Evolutionary conservation across 495 filamentous ascomycete genomes (phyloP).

Genomic region (Lophiotrema nucula): DNA sequence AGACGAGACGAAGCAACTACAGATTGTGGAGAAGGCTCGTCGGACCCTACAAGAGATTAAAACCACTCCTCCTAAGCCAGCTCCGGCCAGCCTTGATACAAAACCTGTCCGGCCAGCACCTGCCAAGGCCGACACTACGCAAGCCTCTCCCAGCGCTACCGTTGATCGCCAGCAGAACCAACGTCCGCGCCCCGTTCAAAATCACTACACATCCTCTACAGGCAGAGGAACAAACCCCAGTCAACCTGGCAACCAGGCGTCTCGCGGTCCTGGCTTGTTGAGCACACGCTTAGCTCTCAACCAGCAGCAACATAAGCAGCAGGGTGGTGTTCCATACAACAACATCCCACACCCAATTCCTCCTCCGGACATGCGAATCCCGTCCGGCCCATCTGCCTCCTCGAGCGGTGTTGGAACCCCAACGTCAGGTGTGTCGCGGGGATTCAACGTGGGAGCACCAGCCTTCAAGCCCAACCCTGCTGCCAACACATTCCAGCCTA

Average conservation of each 20-base stretch:
- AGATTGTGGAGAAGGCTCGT: slow-evolving; percentile 80
- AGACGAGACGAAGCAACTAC: slow-evolving; percentile 84
- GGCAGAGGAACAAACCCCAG: slow-evolving; percentile 38
- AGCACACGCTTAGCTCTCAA: slow-evolving; percentile 56
- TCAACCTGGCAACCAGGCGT: slow-evolving; percentile 44
- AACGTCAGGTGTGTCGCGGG: slow-evolving; percentile 54
- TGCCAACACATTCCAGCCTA: slow-evolving; percentile 75
- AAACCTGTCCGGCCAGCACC: slow-evolving; percentile 29
- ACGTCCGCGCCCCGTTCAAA: slow-evolving; percentile 42
- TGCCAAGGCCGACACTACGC: slow-evolving; percentile 24
- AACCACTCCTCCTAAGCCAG: slow-evolving; percentile 51
- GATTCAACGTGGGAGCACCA: slow-evolving; percentile 77
- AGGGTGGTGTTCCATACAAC: slow-evolving; percentile 19
- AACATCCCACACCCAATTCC: slow-evolving; percentile 55
- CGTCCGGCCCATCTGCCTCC: slow-evolving; percentile 50
- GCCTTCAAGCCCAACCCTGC: slow-evolving; percentile 83
- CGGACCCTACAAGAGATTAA: slow-evolving; percentile 48
- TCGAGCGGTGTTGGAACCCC: slow-evolving; percentile 47
- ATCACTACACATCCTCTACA: slow-evolving; percentile 23
- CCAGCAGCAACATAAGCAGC: slow-evolving; percentile 54
- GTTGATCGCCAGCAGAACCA: slow-evolving; percentile 51
- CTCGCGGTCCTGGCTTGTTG: slow-evolving; percentile 36
- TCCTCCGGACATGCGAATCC: slow-evolving; percentile 49
- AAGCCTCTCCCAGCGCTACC: slow-evolving; percentile 18
- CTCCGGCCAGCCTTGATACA: slow-evolving; percentile 34